phyloP scores from a whole-genome alignment of 495 filamentous ascomycete genomes.

The Penicillium maclennaniae region DNA sequence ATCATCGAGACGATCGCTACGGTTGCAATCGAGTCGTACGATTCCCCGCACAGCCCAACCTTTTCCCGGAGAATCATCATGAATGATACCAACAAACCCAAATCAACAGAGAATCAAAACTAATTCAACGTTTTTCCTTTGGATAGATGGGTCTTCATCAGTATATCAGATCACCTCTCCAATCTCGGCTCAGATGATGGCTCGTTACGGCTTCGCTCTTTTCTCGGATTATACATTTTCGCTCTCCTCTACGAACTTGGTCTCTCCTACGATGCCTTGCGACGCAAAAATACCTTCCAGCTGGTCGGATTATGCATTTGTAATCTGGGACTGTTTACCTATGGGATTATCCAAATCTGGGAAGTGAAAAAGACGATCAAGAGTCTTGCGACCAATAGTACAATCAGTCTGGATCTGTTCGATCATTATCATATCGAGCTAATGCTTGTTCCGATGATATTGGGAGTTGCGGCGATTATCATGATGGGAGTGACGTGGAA shows the following conservation, averaged over 20 bases:
- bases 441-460: slow-evolving; percentile 16
- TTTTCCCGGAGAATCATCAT: not conserved
- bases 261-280: slow-evolving; percentile 21
- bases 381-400: not conserved
- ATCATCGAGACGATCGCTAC: slow-evolving; percentile 17
- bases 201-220: slow-evolving; percentile 19
- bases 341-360: slow-evolving; percentile 19
- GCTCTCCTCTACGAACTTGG: slow-evolving; percentile 20
- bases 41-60: not conserved
- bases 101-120: no score
- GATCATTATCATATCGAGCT: slow-evolving; percentile 10
- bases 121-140: not conserved
- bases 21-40: slow-evolving; percentile 15
- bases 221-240: slow-evolving; percentile 22
- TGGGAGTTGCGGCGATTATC: slow-evolving; percentile 12
- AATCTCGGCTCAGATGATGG: slow-evolving; percentile 1
- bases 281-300: slow-evolving; percentile 22
- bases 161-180: slow-evolving; percentile 14
- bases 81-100: no score
- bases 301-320: slow-evolving; percentile 19
- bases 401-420: slow-evolving; percentile 4
- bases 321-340: slow-evolving; percentile 19
- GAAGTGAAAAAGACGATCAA: slow-evolving; percentile 16
- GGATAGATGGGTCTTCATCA: slow-evolving; percentile 22
- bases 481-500: slow-evolving; percentile 18